Evolutionary conservation across 371 early-diverging fungal species (phyloP), one percentile per base, ranked within the genome.

Genomic region (Apophysomyces sp.): DNA sequence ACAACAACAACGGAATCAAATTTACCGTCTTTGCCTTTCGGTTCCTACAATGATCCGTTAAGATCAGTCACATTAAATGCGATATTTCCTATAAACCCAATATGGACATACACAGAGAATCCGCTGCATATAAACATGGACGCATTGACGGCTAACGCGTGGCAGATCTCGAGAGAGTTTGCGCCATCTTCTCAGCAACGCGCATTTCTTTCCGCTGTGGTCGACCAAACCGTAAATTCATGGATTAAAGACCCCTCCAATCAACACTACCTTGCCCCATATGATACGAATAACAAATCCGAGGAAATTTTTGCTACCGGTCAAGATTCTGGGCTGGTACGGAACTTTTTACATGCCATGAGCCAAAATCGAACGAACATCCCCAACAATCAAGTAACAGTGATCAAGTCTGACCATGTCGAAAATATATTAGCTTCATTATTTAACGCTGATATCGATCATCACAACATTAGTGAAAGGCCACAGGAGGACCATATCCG

Each of bases 11-110:
- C 28, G 51, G 55, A 31, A 41, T 40, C 30, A 32, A 61, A 58
- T 60, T 12, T 65, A 12, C 73, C 76, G 6, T 39, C 60, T 2
- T 57, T 89, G 32, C 80, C 86, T 5, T 88, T 91, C 59, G 93
- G 93, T 1, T 86, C 92, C 1, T 77, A 74, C 15, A 89, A 89
- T 55, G 90, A 93, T 59, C 93, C 92, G 3, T 69, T 93, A 7
- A 80, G 82, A 2, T 68, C 84, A 0, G 24, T 93, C 2, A 74
- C 78, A 0, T 73, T 93, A 7, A 75, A 69, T 34, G 88, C 92
- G 0, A 60, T 86, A 8, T 92, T 92, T 63, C 89, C 89, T 13
- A 69, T 81, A 11, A 72, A 82, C 0, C 73, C 81, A 1, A 73
- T 83, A 36, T 65, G 69, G n/a, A 36, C n/a, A 63, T 89, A 86